Conservation (phyloP, 108 stramenopile species). For the Nitzschia sp. region DNA sequence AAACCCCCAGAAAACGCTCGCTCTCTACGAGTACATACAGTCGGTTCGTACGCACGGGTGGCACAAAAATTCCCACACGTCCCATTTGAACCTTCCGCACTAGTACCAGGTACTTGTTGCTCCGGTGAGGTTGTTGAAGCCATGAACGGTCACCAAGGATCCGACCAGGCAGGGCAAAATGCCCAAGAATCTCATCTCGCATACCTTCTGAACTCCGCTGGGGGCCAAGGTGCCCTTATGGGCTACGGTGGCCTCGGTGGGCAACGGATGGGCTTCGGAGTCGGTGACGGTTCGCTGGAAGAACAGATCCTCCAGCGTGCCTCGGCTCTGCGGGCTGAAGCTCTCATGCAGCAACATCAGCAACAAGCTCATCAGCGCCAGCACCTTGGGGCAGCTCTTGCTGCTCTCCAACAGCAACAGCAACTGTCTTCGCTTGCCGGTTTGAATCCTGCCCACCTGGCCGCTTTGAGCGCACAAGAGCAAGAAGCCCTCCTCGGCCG, state of each 20-base stretch:
- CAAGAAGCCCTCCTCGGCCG: conserved; percentile 29
- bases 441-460: conserved; percentile 9
- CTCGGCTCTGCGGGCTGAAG: conserved; percentile 37
- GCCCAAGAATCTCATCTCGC: conserved; percentile 15
- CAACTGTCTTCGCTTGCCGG: conserved; percentile 16
- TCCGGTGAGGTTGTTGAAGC: too few relatives aligned
- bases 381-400: conserved; percentile 25
- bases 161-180: conserved; percentile 9
- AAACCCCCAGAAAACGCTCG: too few relatives aligned
- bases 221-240: conserved; percentile 3
- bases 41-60: too few relatives aligned
- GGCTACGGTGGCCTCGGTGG: conserved; percentile 3
- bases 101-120: too few relatives aligned
- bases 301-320: conserved; percentile 44
- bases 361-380: conserved; percentile 27
- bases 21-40: too few relatives aligned
- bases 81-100: too few relatives aligned
- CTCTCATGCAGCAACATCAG: conserved; percentile 38
- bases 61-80: too few relatives aligned
- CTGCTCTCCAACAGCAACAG: conserved; percentile 43
- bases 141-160: conserved; percentile 27
- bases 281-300: conserved; percentile 21
- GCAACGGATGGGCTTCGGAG: conserved; percentile 3
- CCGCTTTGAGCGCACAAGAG: conserved; percentile 15
- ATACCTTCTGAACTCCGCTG: conserved; percentile 16